A percentile compares a stretch with the other conserved stretches of the same genome.
These are phyloP conservation scores for Polymyxa betae DNA, from an alignment of 208 protist genomes.

Conservation along the genomic window DNA sequence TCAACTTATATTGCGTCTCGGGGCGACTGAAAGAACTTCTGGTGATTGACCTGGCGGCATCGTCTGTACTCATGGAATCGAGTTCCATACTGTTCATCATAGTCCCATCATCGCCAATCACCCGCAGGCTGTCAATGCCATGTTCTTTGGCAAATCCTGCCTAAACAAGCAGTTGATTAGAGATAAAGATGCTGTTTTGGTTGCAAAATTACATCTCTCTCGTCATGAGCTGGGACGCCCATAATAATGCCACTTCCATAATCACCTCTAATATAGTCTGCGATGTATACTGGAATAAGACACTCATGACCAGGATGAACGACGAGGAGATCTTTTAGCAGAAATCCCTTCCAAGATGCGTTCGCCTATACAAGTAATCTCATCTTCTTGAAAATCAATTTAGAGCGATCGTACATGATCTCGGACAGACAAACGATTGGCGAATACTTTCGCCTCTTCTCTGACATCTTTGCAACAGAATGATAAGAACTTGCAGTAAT, in stretches of 20 bases:
- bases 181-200: background rate
- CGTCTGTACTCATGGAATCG: background rate
- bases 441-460: too few relatives aligned
- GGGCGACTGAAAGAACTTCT: background rate
- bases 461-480: too few relatives aligned
- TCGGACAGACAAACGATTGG: too few relatives aligned
- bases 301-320: background rate
- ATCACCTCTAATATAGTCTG: background rate
- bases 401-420: too few relatives aligned
- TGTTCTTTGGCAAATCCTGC: background rate
- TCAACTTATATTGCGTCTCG: constrained; percentile 63
- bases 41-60: background rate
- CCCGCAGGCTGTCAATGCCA: background rate
- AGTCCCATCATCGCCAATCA: background rate
- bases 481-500: too few relatives aligned
- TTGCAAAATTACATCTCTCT: background rate
- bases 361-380: background rate
- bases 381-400: too few relatives aligned
- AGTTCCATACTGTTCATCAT: background rate
- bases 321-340: background rate
- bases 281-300: constrained; percentile 15
- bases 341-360: background rate
- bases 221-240: constrained; percentile 32
- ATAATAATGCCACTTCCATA: constrained; percentile 40
- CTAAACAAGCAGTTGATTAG: background rate